phyloP scores from a whole-genome alignment of 306 rosid genomes.

The Glycyrrhiza uralensis region DNA sequence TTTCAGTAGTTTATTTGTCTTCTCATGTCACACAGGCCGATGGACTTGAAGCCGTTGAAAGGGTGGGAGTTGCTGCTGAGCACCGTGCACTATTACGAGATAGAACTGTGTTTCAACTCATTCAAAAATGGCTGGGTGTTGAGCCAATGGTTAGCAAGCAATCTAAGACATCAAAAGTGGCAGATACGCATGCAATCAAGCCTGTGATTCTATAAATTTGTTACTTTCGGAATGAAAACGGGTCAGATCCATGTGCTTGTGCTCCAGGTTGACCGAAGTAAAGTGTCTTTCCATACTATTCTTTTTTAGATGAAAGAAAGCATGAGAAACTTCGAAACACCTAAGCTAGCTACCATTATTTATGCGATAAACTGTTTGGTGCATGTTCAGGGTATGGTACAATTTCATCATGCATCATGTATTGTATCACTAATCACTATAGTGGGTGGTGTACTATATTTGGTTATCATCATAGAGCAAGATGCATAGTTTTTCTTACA shows the following conservation, averaged over 20 bases:
- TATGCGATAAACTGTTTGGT: constrained; percentile 1
- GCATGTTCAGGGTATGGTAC: background rate
- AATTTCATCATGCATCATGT: constrained; percentile 7
- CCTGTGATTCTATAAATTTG: constrained; percentile 18
- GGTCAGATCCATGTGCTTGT: background rate
- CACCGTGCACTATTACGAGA: constrained; percentile 63
- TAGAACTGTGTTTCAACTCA: constrained; percentile 46
- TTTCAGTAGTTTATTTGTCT: constrained; percentile 10
- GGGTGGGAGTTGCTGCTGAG: constrained; percentile 61
- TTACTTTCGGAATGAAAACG: background rate
- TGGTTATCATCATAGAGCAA: background rate
- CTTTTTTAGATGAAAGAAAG: background rate
- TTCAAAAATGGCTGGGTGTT: constrained; percentile 69
- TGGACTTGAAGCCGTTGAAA: constrained; percentile 69
- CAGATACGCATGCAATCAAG: constrained; percentile 38
- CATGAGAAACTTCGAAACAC: background rate
- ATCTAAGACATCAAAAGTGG: constrained; percentile 62
- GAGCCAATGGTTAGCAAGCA: constrained; percentile 45
- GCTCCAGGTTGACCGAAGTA: background rate
- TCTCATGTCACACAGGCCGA: constrained; percentile 62
- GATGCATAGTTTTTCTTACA: background rate
- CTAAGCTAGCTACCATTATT: background rate
- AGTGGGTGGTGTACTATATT: background rate
- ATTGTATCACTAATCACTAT: background rate
- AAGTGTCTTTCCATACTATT: constrained; percentile 9